Conservation (phyloP, 345 rosid species). For the Cardiospermum halicacabum region DNA sequence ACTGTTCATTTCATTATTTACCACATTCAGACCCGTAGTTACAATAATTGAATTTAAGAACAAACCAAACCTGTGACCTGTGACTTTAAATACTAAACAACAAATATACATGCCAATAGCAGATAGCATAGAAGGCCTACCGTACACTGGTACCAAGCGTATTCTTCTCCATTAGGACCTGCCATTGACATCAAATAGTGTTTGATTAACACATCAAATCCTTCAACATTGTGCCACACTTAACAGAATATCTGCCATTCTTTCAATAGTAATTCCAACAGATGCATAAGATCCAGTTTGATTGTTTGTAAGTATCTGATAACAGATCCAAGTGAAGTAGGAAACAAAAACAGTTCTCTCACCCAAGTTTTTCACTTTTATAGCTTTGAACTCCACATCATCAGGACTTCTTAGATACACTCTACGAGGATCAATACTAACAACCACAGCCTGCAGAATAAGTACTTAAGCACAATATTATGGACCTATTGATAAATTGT, state of each 20-base stretch:
- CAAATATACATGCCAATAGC: background rate
- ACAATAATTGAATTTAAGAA: background rate
- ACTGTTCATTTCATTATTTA: background rate
- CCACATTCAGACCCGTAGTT: background rate
- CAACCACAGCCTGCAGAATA: conserved; percentile 83
- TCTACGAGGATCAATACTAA: conserved; percentile 95
- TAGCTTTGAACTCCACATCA: conserved; percentile 70
- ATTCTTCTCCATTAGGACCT: conserved; percentile 93
- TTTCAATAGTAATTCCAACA: background rate
- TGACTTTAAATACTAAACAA: background rate
- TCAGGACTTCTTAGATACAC: conserved; percentile 61
- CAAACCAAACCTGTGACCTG: background rate
- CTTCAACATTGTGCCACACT: background rate
- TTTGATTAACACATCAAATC: conserved; percentile 8
- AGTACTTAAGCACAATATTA: conserved; percentile 1
- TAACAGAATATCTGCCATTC: background rate
- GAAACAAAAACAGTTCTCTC: conserved; percentile 1
- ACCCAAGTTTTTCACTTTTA: conserved; percentile 69
- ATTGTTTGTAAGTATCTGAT: background rate
- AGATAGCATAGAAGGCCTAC: conserved; percentile 38
- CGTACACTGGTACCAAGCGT: conserved; percentile 99
- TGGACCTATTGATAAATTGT: background rate
- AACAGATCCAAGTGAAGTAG: background rate
- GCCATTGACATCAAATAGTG: conserved; percentile 16
- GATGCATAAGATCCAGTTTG: background rate